Base-by-base conservation (phyloP, 441 rosid species). In the Erodium moschatum region DNA sequence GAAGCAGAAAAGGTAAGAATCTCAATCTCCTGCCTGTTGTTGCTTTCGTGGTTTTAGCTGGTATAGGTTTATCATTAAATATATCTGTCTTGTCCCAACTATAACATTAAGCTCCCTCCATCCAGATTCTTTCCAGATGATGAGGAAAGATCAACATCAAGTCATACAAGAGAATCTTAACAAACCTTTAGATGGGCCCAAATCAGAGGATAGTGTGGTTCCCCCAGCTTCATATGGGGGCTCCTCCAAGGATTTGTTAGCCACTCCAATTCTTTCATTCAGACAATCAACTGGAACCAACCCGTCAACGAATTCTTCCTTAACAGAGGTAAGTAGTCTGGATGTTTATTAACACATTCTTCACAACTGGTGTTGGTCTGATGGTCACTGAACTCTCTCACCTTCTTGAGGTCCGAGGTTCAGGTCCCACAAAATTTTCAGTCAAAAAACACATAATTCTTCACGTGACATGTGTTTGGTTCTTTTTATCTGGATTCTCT, bases 51-150 rank as follows among this genome's bases (percentile, higher is more conserved):
- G 40, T 35, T 35, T 35, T 58, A 10, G 21, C 64, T 24, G 29
- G 58, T 46, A 35, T 68, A 64, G 19, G 38, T 69, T 72, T 67
- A 27, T n/a, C 31, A 4, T 38, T 65, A 13, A n/a, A 54, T 1
- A 54, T 11, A 54, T 1, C 61, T 61, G 33, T 5, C 18, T 38
- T 67, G 64, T 70, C 68, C 62, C 71, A 31, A 33, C 20, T 64
- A 67, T 65, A 75, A 24, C 66, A 35, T 52, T 71, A 71, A 33
- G 20, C 40, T 38, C n/a, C 29, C 50, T 58, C 29, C 63, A 9
- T 61, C 65, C 70, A 77, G 81, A 66, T 56, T 76, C 76, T 70
- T 74, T 73, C 62, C 76, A 69, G 61, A 29, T 69, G 75, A 65
- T 16, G 65, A 72, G 73, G 73, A 75, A 82, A 73, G 75, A 72